Evolutionary conservation across 257 asterid genomes (phyloP).

Genomic region (Lycium ferocissimum): DNA sequence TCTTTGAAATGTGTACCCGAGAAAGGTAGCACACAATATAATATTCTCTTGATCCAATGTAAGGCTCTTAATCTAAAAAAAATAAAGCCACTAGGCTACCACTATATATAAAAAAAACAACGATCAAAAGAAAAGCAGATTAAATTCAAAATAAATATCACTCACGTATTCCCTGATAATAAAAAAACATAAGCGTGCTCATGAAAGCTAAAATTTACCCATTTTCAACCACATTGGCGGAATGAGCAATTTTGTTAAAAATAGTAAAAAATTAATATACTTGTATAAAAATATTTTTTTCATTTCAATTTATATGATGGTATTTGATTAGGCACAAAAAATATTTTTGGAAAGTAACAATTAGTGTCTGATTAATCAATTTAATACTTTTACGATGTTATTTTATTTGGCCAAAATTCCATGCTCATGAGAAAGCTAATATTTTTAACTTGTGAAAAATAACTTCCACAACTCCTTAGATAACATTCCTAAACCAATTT

Average conservation of each 20-base stretch:
- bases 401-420: no score
- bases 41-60: conserved; percentile 9
- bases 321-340: no score
- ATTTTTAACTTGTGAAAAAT: no score
- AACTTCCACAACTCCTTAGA: no score
- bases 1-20: background rate
- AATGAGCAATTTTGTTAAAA: background rate
- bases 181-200: background rate
- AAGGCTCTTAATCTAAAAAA: background rate
- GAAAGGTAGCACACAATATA: background rate
- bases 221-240: background rate
- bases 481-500: background rate
- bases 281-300: no score
- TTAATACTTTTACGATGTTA: no score
- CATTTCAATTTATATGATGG: no score
- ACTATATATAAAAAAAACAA: background rate
- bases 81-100: conserved; percentile 2
- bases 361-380: no score
- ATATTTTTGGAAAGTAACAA: no score
- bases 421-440: no score
- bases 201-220: background rate
- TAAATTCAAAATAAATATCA: background rate
- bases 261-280: background rate
- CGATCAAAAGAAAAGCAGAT: no score
- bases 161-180: background rate